Evolutionary conservation across 2,329 filamentous ascomycete genomes (phyloP).

Genomic region (Diaporthe citriasiana): DNA sequence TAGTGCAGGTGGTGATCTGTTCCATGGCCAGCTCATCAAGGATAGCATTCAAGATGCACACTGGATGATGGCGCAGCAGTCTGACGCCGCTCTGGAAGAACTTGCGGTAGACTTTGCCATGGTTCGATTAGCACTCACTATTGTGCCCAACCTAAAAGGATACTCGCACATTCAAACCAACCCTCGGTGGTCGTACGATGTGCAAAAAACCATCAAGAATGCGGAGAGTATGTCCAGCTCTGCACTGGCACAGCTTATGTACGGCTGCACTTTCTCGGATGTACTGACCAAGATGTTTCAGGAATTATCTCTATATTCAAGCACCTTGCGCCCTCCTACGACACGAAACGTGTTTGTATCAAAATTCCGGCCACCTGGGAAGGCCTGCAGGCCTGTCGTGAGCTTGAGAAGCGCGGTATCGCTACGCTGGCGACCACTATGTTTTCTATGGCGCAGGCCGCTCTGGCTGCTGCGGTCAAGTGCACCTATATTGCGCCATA

Average conservation of each 20-base stretch:
- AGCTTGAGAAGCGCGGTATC: slow-evolving; percentile 67
- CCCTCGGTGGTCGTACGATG: slow-evolving; percentile 67
- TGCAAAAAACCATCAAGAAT: slow-evolving; percentile 63
- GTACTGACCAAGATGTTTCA: slow-evolving; percentile 46
- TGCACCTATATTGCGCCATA: slow-evolving; percentile 77
- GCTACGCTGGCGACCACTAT: slow-evolving; percentile 73
- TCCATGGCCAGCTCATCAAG: slow-evolving; percentile 55
- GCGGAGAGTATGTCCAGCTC: slow-evolving; percentile 59
- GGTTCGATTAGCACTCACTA: slow-evolving; percentile 66
- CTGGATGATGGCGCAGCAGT: slow-evolving; percentile 50
- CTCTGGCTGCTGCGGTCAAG: slow-evolving; percentile 67
- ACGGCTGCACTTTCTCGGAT: neutral
- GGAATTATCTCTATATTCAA: slow-evolving; percentile 65
- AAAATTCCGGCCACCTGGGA: slow-evolving; percentile 76
- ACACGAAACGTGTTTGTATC: slow-evolving; percentile 68
- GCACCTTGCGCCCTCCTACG: slow-evolving; percentile 58
- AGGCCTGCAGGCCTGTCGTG: slow-evolving; percentile 70
- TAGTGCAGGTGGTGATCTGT: slow-evolving; percentile 50
- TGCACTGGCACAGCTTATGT: neutral
- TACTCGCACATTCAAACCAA: slow-evolving; percentile 73
- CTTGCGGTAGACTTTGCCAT: slow-evolving; percentile 71
- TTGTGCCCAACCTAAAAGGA: slow-evolving; percentile 64
- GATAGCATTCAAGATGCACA: slow-evolving; percentile 54
- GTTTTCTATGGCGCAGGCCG: slow-evolving; percentile 73
- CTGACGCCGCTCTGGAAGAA: slow-evolving; percentile 57